Percentiles rank a stretch among this genome's conserved stretches.
Conservation (phyloP, 2,329 filamentous ascomycete species). For the Cladosporium sp. region DNA sequence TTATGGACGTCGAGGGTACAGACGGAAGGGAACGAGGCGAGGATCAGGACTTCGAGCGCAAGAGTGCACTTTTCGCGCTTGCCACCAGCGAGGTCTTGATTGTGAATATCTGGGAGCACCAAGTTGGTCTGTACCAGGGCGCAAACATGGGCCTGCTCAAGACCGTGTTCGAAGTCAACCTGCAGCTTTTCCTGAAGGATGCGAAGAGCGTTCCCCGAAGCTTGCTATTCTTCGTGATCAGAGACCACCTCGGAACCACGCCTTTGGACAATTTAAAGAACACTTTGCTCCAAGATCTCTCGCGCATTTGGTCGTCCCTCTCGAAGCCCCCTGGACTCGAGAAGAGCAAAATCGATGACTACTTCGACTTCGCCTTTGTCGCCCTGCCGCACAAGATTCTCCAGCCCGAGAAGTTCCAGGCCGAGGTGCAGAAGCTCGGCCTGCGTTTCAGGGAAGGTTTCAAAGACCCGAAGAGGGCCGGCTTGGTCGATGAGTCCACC, state of each 20-base stretch:
- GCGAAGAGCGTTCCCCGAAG: constrained; percentile 86
- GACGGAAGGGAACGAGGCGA: constrained; percentile 94
- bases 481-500: constrained; percentile 62
- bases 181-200: constrained; percentile 95
- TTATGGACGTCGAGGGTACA: constrained; percentile 98
- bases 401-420: constrained; percentile 82
- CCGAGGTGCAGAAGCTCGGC: constrained; percentile 73
- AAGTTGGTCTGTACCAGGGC: constrained; percentile 95
- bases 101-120: constrained; percentile 99
- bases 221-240: constrained; percentile 96
- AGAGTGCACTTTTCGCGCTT: constrained; percentile 93
- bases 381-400: constrained; percentile 94
- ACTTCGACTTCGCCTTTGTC: constrained; percentile 97
- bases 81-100: constrained; percentile 97
- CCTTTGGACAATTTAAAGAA: constrained; percentile 84
- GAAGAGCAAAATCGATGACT: constrained; percentile 84
- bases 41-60: constrained; percentile 97
- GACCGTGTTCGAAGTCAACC: constrained; percentile 97
- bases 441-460: constrained; percentile 77
- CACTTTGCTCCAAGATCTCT: constrained; percentile 83
- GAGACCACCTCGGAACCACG: constrained; percentile 89
- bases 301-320: constrained; percentile 85
- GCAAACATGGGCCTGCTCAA: constrained; percentile 98
- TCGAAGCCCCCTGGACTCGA: constrained; percentile 88
- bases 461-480: constrained; percentile 58